A percentile compares a stretch with the other conserved stretches of the same genome.
Conservation (phyloP, 129 eudicot genomes). For the Cynara cardunculus region DNA sequence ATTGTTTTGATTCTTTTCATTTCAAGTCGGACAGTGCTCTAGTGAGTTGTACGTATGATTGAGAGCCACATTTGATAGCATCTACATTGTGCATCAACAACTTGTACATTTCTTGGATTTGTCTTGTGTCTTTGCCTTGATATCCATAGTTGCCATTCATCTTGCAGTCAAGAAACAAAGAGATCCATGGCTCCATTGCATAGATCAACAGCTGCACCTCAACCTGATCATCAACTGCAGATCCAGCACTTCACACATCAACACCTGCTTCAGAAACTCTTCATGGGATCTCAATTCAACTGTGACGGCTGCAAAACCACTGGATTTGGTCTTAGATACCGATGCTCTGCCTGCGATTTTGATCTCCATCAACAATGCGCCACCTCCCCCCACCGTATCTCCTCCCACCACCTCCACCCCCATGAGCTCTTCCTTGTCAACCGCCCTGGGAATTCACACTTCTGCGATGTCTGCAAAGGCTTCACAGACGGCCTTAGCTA, state of each 20-base stretch:
- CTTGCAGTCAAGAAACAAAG: not conserved
- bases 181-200: slow-evolving; percentile 31
- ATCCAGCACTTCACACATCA: slow-evolving; percentile 30
- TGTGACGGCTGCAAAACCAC: slow-evolving; percentile 31
- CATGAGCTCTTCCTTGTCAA: slow-evolving; percentile 25
- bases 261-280: slow-evolving; percentile 15
- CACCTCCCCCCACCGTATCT: slow-evolving; percentile 8
- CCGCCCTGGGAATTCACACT: slow-evolving; percentile 21
- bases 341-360: slow-evolving; percentile 22
- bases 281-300: slow-evolving; percentile 19
- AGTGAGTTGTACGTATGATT: not conserved
- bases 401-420: slow-evolving; percentile 22
- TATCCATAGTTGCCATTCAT: not conserved
- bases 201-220: not conserved
- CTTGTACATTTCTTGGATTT: not conserved
- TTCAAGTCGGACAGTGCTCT: not conserved
- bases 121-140: not conserved
- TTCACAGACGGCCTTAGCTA: slow-evolving; percentile 25
- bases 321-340: slow-evolving; percentile 20
- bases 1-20: not conserved
- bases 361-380: slow-evolving; percentile 32
- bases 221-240: not conserved
- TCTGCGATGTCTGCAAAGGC: slow-evolving; percentile 30
- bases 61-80: not conserved
- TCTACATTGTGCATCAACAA: not conserved